Base-by-base conservation (phyloP, 2,329 filamentous ascomycete species). In the Calonectria crousiana region DNA sequence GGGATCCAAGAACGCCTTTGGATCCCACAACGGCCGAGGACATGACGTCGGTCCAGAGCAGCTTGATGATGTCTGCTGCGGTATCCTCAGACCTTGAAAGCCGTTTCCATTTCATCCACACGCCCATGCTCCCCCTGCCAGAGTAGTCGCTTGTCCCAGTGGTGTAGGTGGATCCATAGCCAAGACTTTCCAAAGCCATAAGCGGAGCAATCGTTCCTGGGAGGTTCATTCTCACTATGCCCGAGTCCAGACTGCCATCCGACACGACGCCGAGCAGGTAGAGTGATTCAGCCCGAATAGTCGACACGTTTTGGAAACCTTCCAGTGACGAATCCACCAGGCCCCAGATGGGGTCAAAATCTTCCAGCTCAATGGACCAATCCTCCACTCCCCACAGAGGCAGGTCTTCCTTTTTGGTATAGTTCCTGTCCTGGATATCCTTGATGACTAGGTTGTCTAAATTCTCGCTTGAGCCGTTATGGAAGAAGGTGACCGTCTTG, bases 401-500 rank as follows among this genome's bases (percentile, higher is more conserved):
- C 67, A 78, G 75, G 1, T 82, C 79, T 0, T 79, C 77, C 3
- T 83, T 75, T 32, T 77, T 75, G 1, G 76, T 14, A 65, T 87
- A 88, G 4, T 65, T 66, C 74, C 88, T 88, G 2, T 84, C 78
- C 18, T 69, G 67, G 11, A 89, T 78, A 13, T 79, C 76, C 2
- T 76, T 76, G 3, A 89, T 80, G 2, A 75, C 75, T 0, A 89
- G 78, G 3, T 80, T 80, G 13, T 79, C 76, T 0, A 89, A 73
- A 9, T 78, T 81, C 16, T 81, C 76, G 6, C 38, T 71, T 0
- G 85, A 87, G 3, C 84, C 84, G 74, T 89, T 89, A 75, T 81
- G 84, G 2, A 78, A 74, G 74, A 90, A 88, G 0, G 79, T 78
- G 9, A 88, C 86, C 0, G 84, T 86, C 75, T 89, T 89, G 71